phyloP scores from a whole-genome alignment of 805 yeast genomes.

The Myxozyma mucilagina region DNA sequence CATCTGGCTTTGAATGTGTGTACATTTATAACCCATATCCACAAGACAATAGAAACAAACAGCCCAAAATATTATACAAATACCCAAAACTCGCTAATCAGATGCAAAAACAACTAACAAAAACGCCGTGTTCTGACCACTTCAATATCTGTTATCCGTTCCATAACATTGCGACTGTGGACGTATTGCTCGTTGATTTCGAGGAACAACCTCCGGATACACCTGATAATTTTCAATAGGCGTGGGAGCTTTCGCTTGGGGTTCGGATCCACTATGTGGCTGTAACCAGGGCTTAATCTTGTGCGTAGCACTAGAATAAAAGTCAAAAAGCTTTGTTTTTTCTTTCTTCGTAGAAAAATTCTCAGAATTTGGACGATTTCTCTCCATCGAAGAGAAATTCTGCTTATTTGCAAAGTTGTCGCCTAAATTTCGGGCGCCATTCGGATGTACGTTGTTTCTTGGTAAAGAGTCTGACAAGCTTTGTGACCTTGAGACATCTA shows the following conservation, averaged over 20 bases:
- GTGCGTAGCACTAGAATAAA: conserved; percentile 1
- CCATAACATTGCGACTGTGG: background rate
- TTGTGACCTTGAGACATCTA: too few species aligned
- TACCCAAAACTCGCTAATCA: too few species aligned
- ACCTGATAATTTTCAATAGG: background rate
- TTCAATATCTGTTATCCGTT: background rate
- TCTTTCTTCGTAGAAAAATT: background rate
- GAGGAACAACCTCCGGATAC: conserved; percentile 6
- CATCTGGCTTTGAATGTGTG: too few species aligned
- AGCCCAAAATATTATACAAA: too few species aligned
- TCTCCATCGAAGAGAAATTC: too few species aligned
- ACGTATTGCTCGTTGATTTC: background rate
- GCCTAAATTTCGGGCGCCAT: too few species aligned
- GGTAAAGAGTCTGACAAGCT: too few species aligned
- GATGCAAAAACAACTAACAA: too few species aligned
- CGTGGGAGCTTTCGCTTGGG: background rate
- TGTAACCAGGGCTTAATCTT: background rate
- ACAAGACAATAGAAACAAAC: too few species aligned
- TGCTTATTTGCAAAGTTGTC: too few species aligned
- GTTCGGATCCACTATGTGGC: background rate
- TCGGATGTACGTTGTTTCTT: too few species aligned
- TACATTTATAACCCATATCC: too few species aligned
- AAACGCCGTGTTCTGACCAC: background rate
- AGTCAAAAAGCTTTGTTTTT: background rate
- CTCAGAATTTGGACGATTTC: background rate